phyloP scores from a whole-genome alignment of 2,329 filamentous ascomycete species.

The Lachnellula willkommii region DNA sequence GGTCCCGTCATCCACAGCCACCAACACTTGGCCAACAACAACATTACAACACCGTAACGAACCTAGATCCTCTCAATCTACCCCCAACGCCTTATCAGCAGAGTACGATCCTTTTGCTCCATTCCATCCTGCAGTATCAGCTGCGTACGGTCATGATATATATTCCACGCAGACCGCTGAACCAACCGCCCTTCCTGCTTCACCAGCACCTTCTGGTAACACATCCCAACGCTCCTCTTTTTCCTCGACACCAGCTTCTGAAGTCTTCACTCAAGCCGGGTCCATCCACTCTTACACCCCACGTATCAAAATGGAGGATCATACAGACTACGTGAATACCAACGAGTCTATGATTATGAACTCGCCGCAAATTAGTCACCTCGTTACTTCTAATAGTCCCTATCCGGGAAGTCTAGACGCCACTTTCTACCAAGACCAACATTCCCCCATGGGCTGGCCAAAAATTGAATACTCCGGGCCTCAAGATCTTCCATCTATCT shows the following conservation, averaged over 20 bases:
- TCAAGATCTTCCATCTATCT: slow-evolving; percentile 26
- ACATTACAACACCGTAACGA: slow-evolving; percentile 22
- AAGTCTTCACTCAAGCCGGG: slow-evolving; percentile 28
- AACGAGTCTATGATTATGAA: slow-evolving; percentile 24
- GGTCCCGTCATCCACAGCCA: slow-evolving; percentile 19
- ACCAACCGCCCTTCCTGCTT: slow-evolving; percentile 24
- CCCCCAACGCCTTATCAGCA: slow-evolving; percentile 41
- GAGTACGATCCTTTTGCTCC: slow-evolving; percentile 49
- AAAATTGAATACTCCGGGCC: slow-evolving; percentile 25
- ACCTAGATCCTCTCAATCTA: slow-evolving; percentile 25
- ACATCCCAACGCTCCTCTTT: slow-evolving; percentile 32
- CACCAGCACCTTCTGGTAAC: slow-evolving; percentile 28
- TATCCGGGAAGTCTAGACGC: slow-evolving; percentile 28
- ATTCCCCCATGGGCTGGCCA: slow-evolving; percentile 22
- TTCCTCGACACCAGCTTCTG: slow-evolving; percentile 30
- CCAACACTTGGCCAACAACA: slow-evolving; percentile 26
- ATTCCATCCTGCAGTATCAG: slow-evolving; percentile 39
- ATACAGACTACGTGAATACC: slow-evolving; percentile 23
- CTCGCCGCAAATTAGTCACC: slow-evolving; percentile 23
- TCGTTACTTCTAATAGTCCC: slow-evolving; percentile 20
- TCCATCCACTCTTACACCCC: slow-evolving; percentile 28
- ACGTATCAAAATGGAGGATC: slow-evolving; percentile 32
- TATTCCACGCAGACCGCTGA: slow-evolving; percentile 40
- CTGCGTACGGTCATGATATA: slow-evolving; percentile 42
- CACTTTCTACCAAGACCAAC: slow-evolving; percentile 25